Conservation (phyloP, 768 basidiomycete genomes). For the Mycena kentingensis region DNA sequence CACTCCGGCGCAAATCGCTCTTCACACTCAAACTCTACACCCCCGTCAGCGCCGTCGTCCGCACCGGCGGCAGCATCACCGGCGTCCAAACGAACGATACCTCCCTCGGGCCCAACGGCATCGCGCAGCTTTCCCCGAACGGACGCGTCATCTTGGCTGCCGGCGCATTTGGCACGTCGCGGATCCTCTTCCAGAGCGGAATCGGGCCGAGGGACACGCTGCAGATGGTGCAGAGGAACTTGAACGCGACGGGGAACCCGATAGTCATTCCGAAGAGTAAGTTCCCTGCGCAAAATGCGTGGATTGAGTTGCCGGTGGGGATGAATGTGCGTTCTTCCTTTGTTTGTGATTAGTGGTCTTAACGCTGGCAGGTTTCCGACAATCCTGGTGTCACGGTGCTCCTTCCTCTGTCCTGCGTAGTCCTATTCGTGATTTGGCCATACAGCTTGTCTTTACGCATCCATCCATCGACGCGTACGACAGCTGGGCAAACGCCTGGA, state of each 20-base stretch:
- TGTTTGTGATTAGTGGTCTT: background rate
- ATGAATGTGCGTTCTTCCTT: constrained; percentile 37
- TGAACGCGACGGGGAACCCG: constrained; percentile 46
- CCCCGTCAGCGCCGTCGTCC: constrained; percentile 53
- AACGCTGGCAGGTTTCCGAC: constrained; percentile 45
- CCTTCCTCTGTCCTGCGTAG: background rate
- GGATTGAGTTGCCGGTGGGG: constrained; percentile 64
- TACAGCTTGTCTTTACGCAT: constrained; percentile 62
- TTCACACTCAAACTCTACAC: constrained; percentile 52
- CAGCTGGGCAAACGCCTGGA: constrained; percentile 65
- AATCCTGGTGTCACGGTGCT: constrained; percentile 65
- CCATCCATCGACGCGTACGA: constrained; percentile 63
- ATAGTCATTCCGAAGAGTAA: constrained; percentile 46
- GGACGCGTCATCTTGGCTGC: constrained; percentile 66
- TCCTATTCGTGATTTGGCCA: background rate
- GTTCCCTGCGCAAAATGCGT: constrained; percentile 50
- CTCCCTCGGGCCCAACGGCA: constrained; percentile 53
- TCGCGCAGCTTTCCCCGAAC: constrained; percentile 52
- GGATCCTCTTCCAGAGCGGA: constrained; percentile 61
- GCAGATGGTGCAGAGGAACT: constrained; percentile 41
- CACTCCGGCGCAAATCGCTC: constrained; percentile 48
- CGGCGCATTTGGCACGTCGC: constrained; percentile 57
- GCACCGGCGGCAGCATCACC: constrained; percentile 55
- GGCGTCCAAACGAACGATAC: constrained; percentile 66
- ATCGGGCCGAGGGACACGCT: constrained; percentile 65